These are phyloP conservation scores for Arthrobotrys musiformis DNA, from an alignment of 2,329 filamentous ascomycete genomes.

Conservation along the genomic window DNA sequence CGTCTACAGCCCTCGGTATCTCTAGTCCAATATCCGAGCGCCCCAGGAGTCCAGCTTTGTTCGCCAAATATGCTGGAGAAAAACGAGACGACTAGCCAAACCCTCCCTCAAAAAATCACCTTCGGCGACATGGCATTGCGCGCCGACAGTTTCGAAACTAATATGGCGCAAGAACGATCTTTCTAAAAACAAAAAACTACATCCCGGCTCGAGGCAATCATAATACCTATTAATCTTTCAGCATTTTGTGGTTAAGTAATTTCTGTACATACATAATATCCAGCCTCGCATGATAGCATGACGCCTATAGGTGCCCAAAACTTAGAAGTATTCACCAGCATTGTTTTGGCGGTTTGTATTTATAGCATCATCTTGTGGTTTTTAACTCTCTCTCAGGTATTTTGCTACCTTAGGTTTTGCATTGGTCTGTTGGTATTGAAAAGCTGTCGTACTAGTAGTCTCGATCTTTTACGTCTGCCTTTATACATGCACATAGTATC, in stretches of 20 bases:
- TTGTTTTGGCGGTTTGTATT: constrained; percentile 40
- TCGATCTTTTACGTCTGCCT: background rate
- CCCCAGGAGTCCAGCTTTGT: constrained; percentile 50
- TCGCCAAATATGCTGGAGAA: constrained; percentile 50
- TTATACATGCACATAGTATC: background rate
- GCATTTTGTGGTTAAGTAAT: background rate
- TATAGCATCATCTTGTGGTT: background rate
- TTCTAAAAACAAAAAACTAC: background rate
- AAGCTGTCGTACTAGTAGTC: background rate
- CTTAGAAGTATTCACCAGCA: constrained; percentile 33
- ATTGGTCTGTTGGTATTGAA: constrained; percentile 11
- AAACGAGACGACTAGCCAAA: constrained; percentile 45
- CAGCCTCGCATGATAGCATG: constrained; percentile 31
- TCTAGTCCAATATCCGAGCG: constrained; percentile 49
- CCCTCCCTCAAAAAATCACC: background rate
- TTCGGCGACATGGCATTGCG: background rate
- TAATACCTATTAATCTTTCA: constrained; percentile 15
- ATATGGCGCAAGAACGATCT: background rate
- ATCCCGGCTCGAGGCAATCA: constrained; percentile 7
- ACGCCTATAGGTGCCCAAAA: constrained; percentile 20
- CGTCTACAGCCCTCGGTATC: constrained; percentile 36
- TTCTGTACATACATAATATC: constrained; percentile 38
- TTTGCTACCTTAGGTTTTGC: background rate
- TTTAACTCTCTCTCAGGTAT: background rate
- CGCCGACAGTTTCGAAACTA: no score